Conservation (phyloP, 1,284 basidiomycete genomes). For the Golubevia sp. region DNA sequence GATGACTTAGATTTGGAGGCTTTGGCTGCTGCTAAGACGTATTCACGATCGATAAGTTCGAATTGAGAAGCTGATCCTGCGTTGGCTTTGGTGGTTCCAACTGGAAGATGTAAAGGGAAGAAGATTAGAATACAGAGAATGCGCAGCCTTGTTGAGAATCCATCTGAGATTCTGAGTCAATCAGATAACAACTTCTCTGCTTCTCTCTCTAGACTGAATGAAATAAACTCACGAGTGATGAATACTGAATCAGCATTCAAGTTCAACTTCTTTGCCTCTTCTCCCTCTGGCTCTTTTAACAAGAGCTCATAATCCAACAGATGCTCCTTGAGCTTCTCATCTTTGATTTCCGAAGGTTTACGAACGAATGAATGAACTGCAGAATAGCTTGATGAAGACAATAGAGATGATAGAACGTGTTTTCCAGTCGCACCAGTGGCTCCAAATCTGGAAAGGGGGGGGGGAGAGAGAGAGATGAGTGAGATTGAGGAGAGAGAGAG, state of each 20-base stretch:
- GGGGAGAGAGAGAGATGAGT: too few relatives aligned
- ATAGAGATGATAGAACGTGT: slow-evolving; percentile 22
- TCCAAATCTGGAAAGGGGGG: too few relatives aligned
- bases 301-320: slow-evolving; percentile 36
- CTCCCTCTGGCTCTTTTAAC: not conserved
- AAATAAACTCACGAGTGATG: slow-evolving; percentile 16
- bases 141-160: too few relatives aligned
- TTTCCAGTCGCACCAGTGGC: slow-evolving; percentile 41
- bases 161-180: too few relatives aligned
- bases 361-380: not conserved
- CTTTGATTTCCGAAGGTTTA: not conserved
- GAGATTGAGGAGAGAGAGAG: too few relatives aligned
- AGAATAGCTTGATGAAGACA: slow-evolving; percentile 12
- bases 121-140: too few relatives aligned
- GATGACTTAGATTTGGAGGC: slow-evolving; percentile 68
- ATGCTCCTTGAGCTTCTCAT: slow-evolving; percentile 15
- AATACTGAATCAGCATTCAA: slow-evolving; percentile 16
- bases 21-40: slow-evolving; percentile 73
- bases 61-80: slow-evolving; percentile 72
- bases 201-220: too few relatives aligned
- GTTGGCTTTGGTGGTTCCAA: slow-evolving; percentile 32
- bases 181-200: too few relatives aligned
- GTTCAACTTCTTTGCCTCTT: slow-evolving; percentile 19
- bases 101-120: too few relatives aligned
- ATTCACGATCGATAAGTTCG: slow-evolving; percentile 76